Evolutionary conservation across 148 eudicot species (phyloP), one percentile per base, ranked within the genome.

Genomic region (Nepenthes gracilis): DNA sequence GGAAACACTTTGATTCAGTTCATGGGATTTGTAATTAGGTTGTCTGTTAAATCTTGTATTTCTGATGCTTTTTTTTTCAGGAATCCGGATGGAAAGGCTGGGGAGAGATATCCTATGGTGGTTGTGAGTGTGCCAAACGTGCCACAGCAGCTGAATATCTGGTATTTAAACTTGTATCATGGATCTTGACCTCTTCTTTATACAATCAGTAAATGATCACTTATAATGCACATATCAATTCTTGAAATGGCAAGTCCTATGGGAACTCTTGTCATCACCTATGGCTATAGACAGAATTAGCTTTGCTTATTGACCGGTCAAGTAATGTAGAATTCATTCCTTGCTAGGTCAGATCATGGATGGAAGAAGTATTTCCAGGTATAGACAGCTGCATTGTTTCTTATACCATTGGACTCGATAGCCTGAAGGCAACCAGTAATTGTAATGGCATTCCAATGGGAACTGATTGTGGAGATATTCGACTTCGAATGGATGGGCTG

Each of bases 81-180:
- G 92, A 85, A 61, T 64, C 66, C 72, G 99, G 99, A 69, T 94
- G 99, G 99, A 94, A 83, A 80, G 99, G 95, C 40, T 94, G 99
- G 99, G 99, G 95, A 71, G 99, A 94, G 74, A 86, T 94, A 74
- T 94, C 99, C 43, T 94, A 85, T 74, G 99, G 99, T n/a, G 99
- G 99, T 55, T 62, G 60, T 66, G 77, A 75, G 75, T 89, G 92
- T 70, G 76, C 83, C 43, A 72, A 79, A 69, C 95, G 99, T 57
- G 97, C 95, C 23, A 75, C 73, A 76, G 89, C 91, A 71, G 97
- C 99, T 62, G 99, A 89, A 59, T 86, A 67, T 83, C 80, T 94
- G 95, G 97, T 86, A 84, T 45, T 13, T 13, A 52, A 13, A 43
- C 56, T 70, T 57, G 37, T 5, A 9, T 60, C 53, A 60, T 47